Conservation (phyloP, 2,329 filamentous ascomycete genomes). For the Hypocrella siamensis region DNA sequence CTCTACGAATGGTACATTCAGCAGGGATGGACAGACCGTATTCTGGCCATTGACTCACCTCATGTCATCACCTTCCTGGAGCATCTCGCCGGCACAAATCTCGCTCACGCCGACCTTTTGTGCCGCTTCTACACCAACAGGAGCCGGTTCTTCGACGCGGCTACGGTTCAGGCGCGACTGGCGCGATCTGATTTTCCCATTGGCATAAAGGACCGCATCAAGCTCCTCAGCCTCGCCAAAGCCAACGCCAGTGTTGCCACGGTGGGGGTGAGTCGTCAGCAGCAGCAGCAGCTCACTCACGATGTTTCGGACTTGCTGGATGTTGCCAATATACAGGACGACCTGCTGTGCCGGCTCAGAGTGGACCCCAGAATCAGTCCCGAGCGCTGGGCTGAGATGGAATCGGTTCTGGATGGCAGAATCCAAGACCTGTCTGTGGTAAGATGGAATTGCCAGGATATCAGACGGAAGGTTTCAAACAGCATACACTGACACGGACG, state of each 20-base stretch:
- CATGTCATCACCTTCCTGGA: constrained; percentile 79
- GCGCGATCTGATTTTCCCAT: constrained; percentile 71
- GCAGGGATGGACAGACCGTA: constrained; percentile 69
- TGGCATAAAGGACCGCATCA: constrained; percentile 71
- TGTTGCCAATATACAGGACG: constrained; percentile 88
- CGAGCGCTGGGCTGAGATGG: constrained; percentile 47
- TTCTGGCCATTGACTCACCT: constrained; percentile 70
- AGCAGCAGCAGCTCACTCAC: constrained; percentile 72
- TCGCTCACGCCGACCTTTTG: constrained; percentile 73
- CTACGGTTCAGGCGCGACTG: constrained; percentile 69
- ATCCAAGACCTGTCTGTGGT: constrained; percentile 65
- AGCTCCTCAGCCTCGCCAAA: constrained; percentile 78
- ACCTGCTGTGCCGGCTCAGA: constrained; percentile 64
- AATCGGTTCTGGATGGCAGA: constrained; percentile 56
- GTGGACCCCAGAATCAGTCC: constrained; percentile 53
- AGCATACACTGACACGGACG: constrained; percentile 1
- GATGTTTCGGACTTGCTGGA: constrained; percentile 78
- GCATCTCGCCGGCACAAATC: constrained; percentile 54
- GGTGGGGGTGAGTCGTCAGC: constrained; percentile 59
- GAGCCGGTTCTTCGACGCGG: constrained; percentile 71
- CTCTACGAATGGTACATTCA: constrained; percentile 96
- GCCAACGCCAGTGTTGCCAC: constrained; percentile 81
- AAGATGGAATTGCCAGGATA: constrained; percentile 19
- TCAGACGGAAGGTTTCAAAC: constrained; percentile 1
- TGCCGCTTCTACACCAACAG: constrained; percentile 87